Base-by-base conservation (phyloP, 2,329 filamentous ascomycete genomes). In the Trichoderma brevicompactum region DNA sequence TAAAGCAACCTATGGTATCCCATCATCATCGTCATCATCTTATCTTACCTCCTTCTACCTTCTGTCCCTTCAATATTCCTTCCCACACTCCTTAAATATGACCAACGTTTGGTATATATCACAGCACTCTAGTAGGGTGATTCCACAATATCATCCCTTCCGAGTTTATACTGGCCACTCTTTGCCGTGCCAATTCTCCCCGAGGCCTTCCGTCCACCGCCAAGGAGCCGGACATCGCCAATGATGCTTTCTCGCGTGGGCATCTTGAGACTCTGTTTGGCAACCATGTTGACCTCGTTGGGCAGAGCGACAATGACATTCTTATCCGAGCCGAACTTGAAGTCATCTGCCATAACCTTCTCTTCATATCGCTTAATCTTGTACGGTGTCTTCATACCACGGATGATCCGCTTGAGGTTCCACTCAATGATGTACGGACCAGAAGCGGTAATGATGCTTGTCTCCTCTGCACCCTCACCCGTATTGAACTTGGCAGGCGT, bases 261-360 rank as follows among this genome's bases (percentile, higher is more conserved):
- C 73, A 89, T 89, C 82, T 92, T 92, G 74, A 99, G 85, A 65
- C 88, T 89, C 71, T 90, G 86, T 78, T 94, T 94, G 52, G 89
- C 90, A 12, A 99, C 92, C 94, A 98, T 98, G 78, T 97, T 96
- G 70, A 99, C 95, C 77, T 98, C 94, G 75, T 99, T 97, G 2
- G 95, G 94, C 69, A 99, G 81, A 0, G 95, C 95, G 41, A 99
- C 94, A 73, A 99, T 97, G 72, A 99, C 92, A 73, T 97, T 97
- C 86, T 97, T 96, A 78, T 99, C 95, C 5, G 90, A 94, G 53
- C 94, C 94, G 74, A 93, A 99, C 73, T 95, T 93, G 87, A 99
- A 99, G 77, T 99, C 96, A 77, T 99, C 95, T 4, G 95, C 95
- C 83, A 96, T 97, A 74, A 99, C 93, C 69, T 96, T 91, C 73